Evolutionary conservation across 306 rosid genomes (phyloP).

Genomic region (Erythrophleum fordii): DNA sequence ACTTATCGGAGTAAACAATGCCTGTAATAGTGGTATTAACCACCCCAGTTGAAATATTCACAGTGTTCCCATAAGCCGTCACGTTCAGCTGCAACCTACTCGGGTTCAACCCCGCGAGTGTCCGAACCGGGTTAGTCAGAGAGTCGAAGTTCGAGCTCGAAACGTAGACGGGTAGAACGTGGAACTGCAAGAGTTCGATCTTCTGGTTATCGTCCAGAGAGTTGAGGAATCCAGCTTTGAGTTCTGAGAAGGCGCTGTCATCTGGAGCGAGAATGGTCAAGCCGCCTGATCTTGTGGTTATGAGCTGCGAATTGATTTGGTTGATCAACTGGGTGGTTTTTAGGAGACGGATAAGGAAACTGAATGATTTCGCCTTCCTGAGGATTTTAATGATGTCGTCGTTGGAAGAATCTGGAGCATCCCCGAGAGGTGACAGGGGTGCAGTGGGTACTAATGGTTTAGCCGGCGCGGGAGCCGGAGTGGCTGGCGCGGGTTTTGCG

Average conservation of each 20-base stretch:
- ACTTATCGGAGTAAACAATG: constrained; percentile 60
- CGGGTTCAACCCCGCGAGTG: constrained; percentile 60
- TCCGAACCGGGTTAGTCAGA: constrained; percentile 60
- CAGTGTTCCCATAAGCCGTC: constrained; percentile 63
- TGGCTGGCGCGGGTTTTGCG: constrained; percentile 9
- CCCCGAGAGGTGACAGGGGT: constrained; percentile 37
- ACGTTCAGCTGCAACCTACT: constrained; percentile 57
- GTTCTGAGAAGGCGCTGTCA: constrained; percentile 60
- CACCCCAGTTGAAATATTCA: constrained; percentile 62
- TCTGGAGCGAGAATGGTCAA: constrained; percentile 62
- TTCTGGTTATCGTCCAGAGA: constrained; percentile 55
- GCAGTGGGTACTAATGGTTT: constrained; percentile 50
- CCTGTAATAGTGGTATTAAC: constrained; percentile 59
- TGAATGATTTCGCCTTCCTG: constrained; percentile 60
- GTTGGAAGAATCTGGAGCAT: constrained; percentile 34
- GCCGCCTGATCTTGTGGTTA: constrained; percentile 50
- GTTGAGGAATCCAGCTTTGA: constrained; percentile 66
- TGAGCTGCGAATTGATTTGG: constrained; percentile 62
- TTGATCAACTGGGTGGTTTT: constrained; percentile 63
- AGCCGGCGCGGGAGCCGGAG: constrained; percentile 34
- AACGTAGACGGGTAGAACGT: constrained; percentile 54
- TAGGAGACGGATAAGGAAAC: constrained; percentile 56
- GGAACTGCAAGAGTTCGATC: constrained; percentile 58
- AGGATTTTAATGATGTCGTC: constrained; percentile 61
- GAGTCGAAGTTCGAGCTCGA: constrained; percentile 67